Conservation (phyloP, 257 asterid species). For the Plantago elongata region DNA sequence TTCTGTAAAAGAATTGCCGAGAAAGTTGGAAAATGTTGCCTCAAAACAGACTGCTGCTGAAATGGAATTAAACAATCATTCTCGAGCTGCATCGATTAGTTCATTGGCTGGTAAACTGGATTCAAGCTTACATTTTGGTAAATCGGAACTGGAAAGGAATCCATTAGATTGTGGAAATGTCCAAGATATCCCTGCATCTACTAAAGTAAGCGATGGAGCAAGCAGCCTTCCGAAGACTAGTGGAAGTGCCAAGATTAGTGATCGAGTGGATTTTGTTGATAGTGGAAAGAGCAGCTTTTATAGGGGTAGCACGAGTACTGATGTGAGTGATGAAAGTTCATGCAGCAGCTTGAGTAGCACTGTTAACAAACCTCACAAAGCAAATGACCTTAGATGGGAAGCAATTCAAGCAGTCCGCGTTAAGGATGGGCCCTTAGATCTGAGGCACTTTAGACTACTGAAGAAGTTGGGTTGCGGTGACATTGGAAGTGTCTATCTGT, state of each 20-base stretch:
- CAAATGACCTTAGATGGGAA: conserved; percentile 73
- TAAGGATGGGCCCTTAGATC: conserved; percentile 62
- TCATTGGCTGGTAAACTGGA: conserved; percentile 40
- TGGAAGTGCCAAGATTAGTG: conserved; percentile 51
- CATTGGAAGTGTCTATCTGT: conserved; percentile 73
- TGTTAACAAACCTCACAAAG: conserved; percentile 73
- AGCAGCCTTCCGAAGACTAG: conserved; percentile 52
- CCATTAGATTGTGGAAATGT: conserved; percentile 25
- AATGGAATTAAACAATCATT: conserved; percentile 18
- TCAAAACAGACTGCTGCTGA: conserved; percentile 27
- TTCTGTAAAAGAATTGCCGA: conserved; percentile 24
- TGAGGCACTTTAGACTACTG: conserved; percentile 69
- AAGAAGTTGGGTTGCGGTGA: conserved; percentile 82
- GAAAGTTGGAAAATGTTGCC: conserved; percentile 24
- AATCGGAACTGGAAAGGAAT: conserved; percentile 29
- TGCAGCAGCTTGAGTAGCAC: conserved; percentile 74
- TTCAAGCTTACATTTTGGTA: conserved; percentile 47
- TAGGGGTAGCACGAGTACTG: conserved; percentile 81
- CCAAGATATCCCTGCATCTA: conserved; percentile 41
- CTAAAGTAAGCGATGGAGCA: conserved; percentile 47
- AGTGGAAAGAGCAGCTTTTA: conserved; percentile 87
- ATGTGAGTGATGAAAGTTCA: conserved; percentile 65
- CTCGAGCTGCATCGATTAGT: conserved; percentile 29
- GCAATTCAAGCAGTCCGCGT: conserved; percentile 62
- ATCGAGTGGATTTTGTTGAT: conserved; percentile 51